phyloP scores from a whole-genome alignment of 768 basidiomycete genomes.

The Pholiota conissans region DNA sequence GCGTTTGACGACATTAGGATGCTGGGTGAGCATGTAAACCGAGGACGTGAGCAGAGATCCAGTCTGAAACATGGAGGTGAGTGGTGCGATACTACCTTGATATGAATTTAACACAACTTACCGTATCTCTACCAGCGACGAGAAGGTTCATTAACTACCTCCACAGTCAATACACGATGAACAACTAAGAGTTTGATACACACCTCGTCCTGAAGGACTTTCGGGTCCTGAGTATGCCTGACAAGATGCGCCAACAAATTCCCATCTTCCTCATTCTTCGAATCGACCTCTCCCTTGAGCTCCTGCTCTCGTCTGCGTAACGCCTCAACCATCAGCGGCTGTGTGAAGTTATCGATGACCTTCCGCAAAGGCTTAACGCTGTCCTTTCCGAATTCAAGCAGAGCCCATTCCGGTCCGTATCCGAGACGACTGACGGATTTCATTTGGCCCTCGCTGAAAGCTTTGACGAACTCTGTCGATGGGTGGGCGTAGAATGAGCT shows the following conservation, averaged over 20 bases:
- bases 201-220: constrained; percentile 41
- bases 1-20: constrained; percentile 35
- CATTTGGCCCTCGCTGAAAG: constrained; percentile 48
- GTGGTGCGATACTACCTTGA: no score
- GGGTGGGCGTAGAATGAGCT: constrained; percentile 30
- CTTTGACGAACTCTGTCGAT: constrained; percentile 43
- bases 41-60: constrained; percentile 40
- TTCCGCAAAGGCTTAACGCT: constrained; percentile 39
- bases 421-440: constrained; percentile 35
- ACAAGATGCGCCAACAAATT: constrained; percentile 51
- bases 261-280: constrained; percentile 37
- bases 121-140: constrained; percentile 61
- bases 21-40: constrained; percentile 41
- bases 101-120: no score
- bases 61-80: constrained; percentile 25
- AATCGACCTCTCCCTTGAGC: constrained; percentile 5
- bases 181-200: no score
- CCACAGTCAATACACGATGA: background rate
- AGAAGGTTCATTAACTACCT: constrained; percentile 46
- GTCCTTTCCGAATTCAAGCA: constrained; percentile 52
- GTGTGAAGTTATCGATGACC: constrained; percentile 47
- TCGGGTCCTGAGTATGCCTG: constrained; percentile 43
- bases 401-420: constrained; percentile 32
- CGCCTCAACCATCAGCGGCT: constrained; percentile 48
- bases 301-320: constrained; percentile 34